Conservation (phyloP, 306 rosid species). For the Lotus japonicus region DNA sequence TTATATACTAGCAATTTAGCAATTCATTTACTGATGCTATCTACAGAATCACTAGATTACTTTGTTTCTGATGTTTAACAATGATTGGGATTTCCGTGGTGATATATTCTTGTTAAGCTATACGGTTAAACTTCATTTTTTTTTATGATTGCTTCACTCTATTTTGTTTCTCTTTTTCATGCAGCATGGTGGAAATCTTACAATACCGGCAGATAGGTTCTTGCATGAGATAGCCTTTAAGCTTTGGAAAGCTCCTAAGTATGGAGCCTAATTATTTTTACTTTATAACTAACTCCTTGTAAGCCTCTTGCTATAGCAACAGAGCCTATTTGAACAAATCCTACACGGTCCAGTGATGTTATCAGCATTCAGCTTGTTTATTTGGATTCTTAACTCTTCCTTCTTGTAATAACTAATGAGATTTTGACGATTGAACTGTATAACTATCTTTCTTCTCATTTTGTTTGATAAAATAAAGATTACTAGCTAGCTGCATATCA, state of each 20-base stretch:
- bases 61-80: not conserved
- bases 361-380: not conserved
- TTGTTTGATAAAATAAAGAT: not conserved
- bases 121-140: not conserved
- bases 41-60: not conserved
- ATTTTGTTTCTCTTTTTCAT: not conserved
- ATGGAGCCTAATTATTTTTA: conserved; percentile 66
- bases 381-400: not conserved
- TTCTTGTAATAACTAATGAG: conserved; percentile 5
- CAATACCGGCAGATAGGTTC: conserved; percentile 91
- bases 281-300: not conserved
- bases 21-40: not conserved
- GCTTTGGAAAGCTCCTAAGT: conserved; percentile 97
- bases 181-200: conserved; percentile 77
- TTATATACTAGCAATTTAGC: not conserved
- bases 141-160: not conserved
- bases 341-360: not conserved
- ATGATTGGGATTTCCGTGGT: not conserved
- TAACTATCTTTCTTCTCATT: not conserved
- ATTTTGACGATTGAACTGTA: not conserved
- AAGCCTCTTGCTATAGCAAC: not conserved
- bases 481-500: not conserved
- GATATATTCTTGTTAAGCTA: not conserved
- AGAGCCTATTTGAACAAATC: not conserved
- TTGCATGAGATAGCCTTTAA: conserved; percentile 91